Conservation (phyloP, 1,139 yeast genomes). For the Sugiyamaella paludigena region DNA sequence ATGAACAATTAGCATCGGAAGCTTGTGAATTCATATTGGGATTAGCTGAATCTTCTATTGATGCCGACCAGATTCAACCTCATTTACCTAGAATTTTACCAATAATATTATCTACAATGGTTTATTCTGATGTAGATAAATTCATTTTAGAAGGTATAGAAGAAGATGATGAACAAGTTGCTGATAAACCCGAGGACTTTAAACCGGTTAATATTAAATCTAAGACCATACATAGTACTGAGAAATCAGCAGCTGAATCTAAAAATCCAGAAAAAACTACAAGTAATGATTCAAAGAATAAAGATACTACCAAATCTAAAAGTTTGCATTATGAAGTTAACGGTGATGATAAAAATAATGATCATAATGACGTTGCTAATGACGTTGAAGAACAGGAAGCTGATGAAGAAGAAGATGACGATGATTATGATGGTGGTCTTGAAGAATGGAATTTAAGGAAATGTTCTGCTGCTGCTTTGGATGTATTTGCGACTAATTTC, state of each 20-base stretch:
- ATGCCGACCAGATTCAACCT: conserved; percentile 39
- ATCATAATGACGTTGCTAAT: conserved; percentile 23
- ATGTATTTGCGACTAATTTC: conserved; percentile 64
- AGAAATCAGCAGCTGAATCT: conserved; percentile 27
- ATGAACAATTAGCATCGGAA: conserved; percentile 79
- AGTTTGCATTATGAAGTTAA: conserved; percentile 13
- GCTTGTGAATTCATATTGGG: conserved; percentile 90
- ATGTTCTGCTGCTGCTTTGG: conserved; percentile 92
- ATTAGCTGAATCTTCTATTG: conserved; percentile 61
- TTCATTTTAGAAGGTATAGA: conserved; percentile 56
- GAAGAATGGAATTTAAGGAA: conserved; percentile 90
- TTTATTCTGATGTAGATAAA: conserved; percentile 79
- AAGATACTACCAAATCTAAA: conserved; percentile 9
- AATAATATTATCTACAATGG: conserved; percentile 76
- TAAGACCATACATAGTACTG: conserved; percentile 57
- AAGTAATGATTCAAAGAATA: conserved; percentile 6
- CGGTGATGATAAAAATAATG: not conserved
- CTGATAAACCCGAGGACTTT: conserved; percentile 84
- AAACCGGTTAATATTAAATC: conserved; percentile 71
- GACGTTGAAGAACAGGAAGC: conserved; percentile 32
- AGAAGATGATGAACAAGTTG: conserved; percentile 72
- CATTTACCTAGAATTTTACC: conserved; percentile 67
- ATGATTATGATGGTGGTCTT: conserved; percentile 63
- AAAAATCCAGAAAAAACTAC: not conserved
- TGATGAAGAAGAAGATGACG: conserved; percentile 51